Conservation (phyloP, 768 basidiomycete species). For the Dentipellis fragilis region DNA sequence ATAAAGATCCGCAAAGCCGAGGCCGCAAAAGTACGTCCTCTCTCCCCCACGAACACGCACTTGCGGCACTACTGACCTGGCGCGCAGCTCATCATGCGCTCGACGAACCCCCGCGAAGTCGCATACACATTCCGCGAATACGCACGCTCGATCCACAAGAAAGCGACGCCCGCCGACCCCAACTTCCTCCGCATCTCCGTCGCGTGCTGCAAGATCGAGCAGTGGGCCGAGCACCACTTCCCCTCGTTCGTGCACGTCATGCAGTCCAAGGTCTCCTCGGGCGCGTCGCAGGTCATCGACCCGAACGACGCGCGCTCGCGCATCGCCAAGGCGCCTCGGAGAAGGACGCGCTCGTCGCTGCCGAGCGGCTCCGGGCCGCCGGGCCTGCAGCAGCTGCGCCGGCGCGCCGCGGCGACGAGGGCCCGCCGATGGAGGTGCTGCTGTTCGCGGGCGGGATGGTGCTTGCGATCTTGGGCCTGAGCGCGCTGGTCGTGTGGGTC, state of each 20-base stretch:
- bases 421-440: constrained; percentile 19
- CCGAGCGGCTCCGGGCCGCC: not conserved
- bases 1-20: constrained; percentile 93
- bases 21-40: constrained; percentile 60
- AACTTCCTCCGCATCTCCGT: constrained; percentile 77
- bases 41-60: not conserved
- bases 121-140: constrained; percentile 80
- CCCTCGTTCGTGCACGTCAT: constrained; percentile 70
- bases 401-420: not conserved
- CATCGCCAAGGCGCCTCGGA: constrained; percentile 36
- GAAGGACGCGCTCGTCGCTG: constrained; percentile 21
- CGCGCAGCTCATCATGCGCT: constrained; percentile 76
- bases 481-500: constrained; percentile 10
- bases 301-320: constrained; percentile 45
- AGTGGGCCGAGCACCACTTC: constrained; percentile 90
- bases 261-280: not conserved
- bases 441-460: constrained; percentile 12
- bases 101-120: constrained; percentile 88
- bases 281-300: constrained; percentile 25
- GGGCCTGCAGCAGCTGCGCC: not conserved
- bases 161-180: constrained; percentile 73
- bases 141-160: constrained; percentile 73
- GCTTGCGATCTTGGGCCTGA: constrained; percentile 10
- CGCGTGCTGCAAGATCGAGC: constrained; percentile 87
- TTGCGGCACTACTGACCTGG: not conserved